Percentiles rank a stretch among this genome's conserved stretches.
Conservation (phyloP, 1,139 yeast genomes). For the Groenewaldozyma auringiensis region DNA sequence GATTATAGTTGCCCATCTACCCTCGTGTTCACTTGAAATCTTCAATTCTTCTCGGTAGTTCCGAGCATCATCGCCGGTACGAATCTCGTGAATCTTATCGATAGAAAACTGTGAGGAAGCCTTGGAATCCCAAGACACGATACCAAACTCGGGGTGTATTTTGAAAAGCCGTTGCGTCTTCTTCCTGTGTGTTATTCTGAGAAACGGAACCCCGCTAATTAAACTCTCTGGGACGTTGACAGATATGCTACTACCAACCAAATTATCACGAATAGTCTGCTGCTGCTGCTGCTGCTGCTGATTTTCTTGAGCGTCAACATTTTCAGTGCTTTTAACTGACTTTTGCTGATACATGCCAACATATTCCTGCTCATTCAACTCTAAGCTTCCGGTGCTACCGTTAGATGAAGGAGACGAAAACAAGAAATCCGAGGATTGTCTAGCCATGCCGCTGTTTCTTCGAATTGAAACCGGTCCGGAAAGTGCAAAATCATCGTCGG, state of each 20-base stretch:
- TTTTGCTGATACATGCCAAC: background rate
- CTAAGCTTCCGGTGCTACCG: background rate
- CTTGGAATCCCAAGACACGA: constrained; percentile 45
- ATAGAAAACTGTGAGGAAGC: constrained; percentile 48
- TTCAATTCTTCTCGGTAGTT: constrained; percentile 81
- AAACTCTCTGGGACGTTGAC: constrained; percentile 29
- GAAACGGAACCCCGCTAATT: constrained; percentile 36
- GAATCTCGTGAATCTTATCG: constrained; percentile 63
- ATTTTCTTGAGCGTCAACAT: background rate
- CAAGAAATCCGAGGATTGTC: constrained; percentile 13
- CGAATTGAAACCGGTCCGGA: constrained; percentile 17
- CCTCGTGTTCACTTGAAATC: constrained; percentile 55
- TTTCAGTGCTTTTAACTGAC: background rate
- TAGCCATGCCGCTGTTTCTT: constrained; percentile 14
- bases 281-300: background rate
- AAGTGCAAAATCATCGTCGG: constrained; percentile 13
- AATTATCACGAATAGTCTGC: background rate
- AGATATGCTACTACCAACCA: constrained; percentile 5
- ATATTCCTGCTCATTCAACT: background rate
- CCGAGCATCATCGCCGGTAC: constrained; percentile 62
- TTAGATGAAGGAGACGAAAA: constrained; percentile 3
- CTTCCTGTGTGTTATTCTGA: constrained; percentile 65
- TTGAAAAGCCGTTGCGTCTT: constrained; percentile 46
- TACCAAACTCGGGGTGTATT: constrained; percentile 39
- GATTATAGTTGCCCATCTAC: constrained; percentile 73